Base-by-base conservation (phyloP, 805 yeast genomes). In the Wickerhamiella kurtzmanii region DNA sequence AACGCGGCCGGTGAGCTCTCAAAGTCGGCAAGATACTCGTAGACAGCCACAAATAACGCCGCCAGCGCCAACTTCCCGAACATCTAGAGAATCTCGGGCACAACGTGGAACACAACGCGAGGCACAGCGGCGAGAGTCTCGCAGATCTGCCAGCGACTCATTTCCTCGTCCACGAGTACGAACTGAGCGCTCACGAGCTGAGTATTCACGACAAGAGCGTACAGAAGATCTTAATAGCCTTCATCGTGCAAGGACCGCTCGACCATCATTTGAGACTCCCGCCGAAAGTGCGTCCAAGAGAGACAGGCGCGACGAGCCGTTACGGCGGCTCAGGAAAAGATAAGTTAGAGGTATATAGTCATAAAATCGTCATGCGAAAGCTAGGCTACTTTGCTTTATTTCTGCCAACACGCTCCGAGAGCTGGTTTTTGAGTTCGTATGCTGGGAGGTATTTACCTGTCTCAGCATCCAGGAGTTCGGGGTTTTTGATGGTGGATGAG, bases 401-500 rank as follows among this genome's bases (percentile, higher is more conserved):
- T 13, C 71, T 54, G 1, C 76, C 76, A 6, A 62, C 59, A 42
- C 84, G 64, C 59, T 81, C 89, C 53, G 73, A 72, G 2, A 74
- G 73, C 50, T 77, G 76, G 45, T 79, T 82, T 6, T 56, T 20
- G 13, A 69, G 55, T 46, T 45, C 53, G 42, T 64, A 64, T 9
- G 73, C 71, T 36, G 85, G 73, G 66, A 73, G 78, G 2, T 83
- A 82, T 46, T 58, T 54, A 4, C 63, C 63, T 9, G 58, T 53
- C 44, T 20, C 51, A 47, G 41, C 61, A 44, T 18, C 47, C 19
- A 44, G 56, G 44, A 82, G 61, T 47, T 66, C 69, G 11, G 94
- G 95, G 60, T 92, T 92, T 32, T 74, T 77, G 2, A 72, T 56
- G 0, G 98, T 89, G 39, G 77, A 74, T 47, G 73, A 65, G 1